Percentiles rank a stretch among this genome's conserved stretches.
Evolutionary conservation across 176 grass and related monocot genomes (phyloP).

Genomic region (Guadua angustifolia): DNA sequence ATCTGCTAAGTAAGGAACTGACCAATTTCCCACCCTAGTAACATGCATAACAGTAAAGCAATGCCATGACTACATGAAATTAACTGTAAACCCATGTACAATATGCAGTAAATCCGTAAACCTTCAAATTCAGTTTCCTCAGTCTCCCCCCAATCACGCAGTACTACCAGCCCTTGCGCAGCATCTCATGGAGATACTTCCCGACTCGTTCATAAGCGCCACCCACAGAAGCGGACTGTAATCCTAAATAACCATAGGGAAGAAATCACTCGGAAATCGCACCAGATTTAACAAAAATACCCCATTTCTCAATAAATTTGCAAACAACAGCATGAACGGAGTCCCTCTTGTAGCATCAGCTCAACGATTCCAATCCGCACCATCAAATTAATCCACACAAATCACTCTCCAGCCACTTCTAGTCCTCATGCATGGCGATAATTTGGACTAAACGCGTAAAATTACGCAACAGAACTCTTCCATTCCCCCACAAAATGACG

Average conservation of each 20-base stretch:
- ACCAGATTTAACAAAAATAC: neutral
- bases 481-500: neutral
- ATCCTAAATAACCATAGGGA: neutral
- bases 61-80: neutral
- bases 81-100: neutral
- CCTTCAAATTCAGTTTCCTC: neutral
- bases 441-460: conserved; percentile 10
- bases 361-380: neutral
- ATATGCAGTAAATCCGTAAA: neutral
- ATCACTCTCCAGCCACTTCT: neutral
- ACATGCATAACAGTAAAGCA: neutral
- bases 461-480: neutral
- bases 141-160: neutral
- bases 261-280: neutral
- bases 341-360: neutral
- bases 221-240: neutral
- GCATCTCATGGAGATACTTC: neutral
- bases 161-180: neutral
- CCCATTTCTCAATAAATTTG: neutral
- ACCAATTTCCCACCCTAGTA: neutral
- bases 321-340: neutral
- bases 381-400: neutral
- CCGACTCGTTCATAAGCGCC: neutral
- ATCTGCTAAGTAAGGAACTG: neutral
- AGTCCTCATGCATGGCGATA: neutral